Conservation (phyloP, 306 rosid genomes). For the Oemleria cerasiformis region DNA sequence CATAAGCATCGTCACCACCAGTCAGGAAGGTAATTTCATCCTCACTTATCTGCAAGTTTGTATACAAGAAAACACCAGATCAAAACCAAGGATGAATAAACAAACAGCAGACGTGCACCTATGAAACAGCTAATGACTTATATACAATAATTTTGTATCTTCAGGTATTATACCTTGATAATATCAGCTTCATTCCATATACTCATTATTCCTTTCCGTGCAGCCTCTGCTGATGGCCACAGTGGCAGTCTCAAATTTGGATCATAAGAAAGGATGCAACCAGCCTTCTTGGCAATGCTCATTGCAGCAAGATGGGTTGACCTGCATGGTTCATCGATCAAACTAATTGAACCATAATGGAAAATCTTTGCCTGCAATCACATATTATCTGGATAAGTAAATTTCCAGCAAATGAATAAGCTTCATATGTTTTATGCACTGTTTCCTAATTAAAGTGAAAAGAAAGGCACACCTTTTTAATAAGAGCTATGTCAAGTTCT, state of each 20-base stretch:
- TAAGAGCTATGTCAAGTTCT: conserved; percentile 65
- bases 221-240: conserved; percentile 82
- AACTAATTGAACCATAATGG: conserved; percentile 95
- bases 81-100: conserved; percentile 1
- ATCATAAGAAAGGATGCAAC: conserved; percentile 83
- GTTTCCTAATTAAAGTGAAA: conserved; percentile 6
- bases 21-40: conserved; percentile 75
- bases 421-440: neutral
- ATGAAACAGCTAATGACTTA: conserved; percentile 1
- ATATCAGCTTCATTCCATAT: conserved; percentile 85
- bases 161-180: conserved; percentile 53
- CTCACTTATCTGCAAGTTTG: conserved; percentile 64
- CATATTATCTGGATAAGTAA: conserved; percentile 10
- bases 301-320: conserved; percentile 89
- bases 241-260: conserved; percentile 85
- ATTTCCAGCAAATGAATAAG: neutral
- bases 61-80: conserved; percentile 14
- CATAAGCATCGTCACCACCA: conserved; percentile 65
- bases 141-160: neutral
- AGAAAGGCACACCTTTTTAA: conserved; percentile 47
- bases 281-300: conserved; percentile 64
- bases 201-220: conserved; percentile 69
- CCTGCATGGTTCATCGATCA: conserved; percentile 79
- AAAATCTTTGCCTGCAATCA: conserved; percentile 66
- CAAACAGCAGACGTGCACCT: neutral